These are phyloP conservation scores for Paraphoma chrysanthemicola DNA, from an alignment of 2,329 filamentous ascomycete genomes.

Conservation along the genomic window DNA sequence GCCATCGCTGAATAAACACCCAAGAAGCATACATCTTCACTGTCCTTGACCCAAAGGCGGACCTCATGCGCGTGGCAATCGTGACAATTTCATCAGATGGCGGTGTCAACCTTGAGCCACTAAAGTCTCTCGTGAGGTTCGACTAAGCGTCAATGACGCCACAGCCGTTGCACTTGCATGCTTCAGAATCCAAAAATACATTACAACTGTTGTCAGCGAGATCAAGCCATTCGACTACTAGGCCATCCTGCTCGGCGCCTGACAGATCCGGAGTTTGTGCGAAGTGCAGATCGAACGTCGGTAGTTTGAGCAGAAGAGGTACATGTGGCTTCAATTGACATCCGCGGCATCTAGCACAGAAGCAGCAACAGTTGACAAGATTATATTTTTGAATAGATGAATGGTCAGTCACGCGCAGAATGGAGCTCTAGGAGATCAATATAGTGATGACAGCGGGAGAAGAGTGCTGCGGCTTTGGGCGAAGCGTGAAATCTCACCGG, in stretches of 20 bases:
- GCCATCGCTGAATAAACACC: neutral
- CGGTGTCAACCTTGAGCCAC: neutral
- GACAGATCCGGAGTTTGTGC: conserved; percentile 1
- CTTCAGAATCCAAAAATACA: conserved; percentile 9
- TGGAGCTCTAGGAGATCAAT: neutral
- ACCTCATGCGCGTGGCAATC: too few species aligned
- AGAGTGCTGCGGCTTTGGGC: neutral
- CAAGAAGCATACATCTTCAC: neutral
- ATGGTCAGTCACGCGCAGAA: neutral
- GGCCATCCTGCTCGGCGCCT: neutral
- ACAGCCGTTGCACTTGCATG: conserved; percentile 6
- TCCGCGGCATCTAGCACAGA: neutral
- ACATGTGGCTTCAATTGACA: conserved; percentile 4
- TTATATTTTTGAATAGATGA: neutral
- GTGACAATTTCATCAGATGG: too few species aligned
- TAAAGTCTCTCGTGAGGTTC: neutral
- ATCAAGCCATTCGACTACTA: neutral
- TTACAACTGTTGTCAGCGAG: neutral
- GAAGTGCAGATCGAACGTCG: conserved; percentile 2
- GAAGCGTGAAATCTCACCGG: conserved; percentile 3
- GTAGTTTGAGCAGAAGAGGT: neutral
- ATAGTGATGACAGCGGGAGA: neutral
- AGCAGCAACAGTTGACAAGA: neutral
- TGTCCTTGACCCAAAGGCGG: neutral
- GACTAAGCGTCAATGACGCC: conserved; percentile 11